Percentiles rank a stretch among this genome's conserved stretches.
Evolutionary conservation across 805 yeast genomes (phyloP).

Genomic region (Priceomyces castillae): DNA sequence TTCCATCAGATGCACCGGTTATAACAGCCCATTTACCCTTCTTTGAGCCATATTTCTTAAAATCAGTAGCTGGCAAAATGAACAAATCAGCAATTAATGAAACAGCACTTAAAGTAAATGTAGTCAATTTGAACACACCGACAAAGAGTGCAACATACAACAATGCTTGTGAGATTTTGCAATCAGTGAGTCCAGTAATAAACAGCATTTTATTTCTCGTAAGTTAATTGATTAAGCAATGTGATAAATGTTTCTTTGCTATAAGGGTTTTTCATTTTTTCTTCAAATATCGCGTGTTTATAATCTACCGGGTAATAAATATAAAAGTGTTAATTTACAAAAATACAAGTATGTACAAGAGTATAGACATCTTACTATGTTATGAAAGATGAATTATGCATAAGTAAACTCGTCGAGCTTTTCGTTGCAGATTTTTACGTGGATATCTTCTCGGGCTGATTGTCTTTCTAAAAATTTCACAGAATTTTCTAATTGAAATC

Average conservation of each 20-base stretch:
- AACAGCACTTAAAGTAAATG: constrained; percentile 45
- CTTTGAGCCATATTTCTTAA: constrained; percentile 71
- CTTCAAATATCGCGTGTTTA: background rate
- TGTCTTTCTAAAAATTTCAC: constrained; percentile 21
- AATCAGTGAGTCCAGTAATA: constrained; percentile 12
- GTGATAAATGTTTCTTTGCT: background rate
- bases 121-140: constrained; percentile 62
- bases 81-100: constrained; percentile 62
- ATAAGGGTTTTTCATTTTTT: background rate
- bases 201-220: constrained; percentile 4
- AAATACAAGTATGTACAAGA: background rate
- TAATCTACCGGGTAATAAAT: background rate
- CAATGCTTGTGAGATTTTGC: constrained; percentile 13
- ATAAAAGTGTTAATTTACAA: background rate
- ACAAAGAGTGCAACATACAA: constrained; percentile 43
- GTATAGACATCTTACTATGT: background rate
- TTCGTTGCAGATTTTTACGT: constrained; percentile 41
- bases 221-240: too few species aligned
- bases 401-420: constrained; percentile 50
- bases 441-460: constrained; percentile 30
- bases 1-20: constrained; percentile 97
- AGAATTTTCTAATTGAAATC: constrained; percentile 18
- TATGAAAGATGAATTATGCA: constrained; percentile 19
- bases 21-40: constrained; percentile 84
- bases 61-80: constrained; percentile 59